phyloP scores from a whole-genome alignment of 495 filamentous ascomycete species.

The Geoglossum glabrum region DNA sequence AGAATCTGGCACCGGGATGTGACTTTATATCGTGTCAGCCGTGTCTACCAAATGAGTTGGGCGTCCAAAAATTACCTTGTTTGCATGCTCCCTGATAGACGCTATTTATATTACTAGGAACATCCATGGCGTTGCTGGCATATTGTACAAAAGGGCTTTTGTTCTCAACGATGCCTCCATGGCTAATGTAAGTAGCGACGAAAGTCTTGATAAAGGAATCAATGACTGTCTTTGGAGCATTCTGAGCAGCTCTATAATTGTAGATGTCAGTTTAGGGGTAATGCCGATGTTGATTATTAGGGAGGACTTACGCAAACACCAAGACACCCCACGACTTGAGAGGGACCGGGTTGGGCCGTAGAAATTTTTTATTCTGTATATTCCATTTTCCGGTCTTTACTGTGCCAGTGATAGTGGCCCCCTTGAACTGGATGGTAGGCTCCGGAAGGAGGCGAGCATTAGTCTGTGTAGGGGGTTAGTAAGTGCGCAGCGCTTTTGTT shows the following conservation, averaged over 20 bases:
- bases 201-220: slow-evolving; percentile 39
- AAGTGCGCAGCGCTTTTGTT: background rate
- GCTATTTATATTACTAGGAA: background rate
- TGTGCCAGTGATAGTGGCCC: slow-evolving; percentile 30
- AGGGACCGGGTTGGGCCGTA: slow-evolving; percentile 30
- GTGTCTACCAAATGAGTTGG: background rate
- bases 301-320: slow-evolving; percentile 18
- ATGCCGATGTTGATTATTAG: background rate
- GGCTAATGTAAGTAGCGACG: slow-evolving; percentile 36
- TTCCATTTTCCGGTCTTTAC: slow-evolving; percentile 59
- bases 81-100: background rate
- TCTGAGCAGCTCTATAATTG: slow-evolving; percentile 11
- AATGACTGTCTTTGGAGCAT: slow-evolving; percentile 23
- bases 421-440: slow-evolving; percentile 46
- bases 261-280: background rate
- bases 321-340: slow-evolving; percentile 56
- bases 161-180: slow-evolving; percentile 45
- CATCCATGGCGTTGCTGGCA: background rate
- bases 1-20: slow-evolving; percentile 16
- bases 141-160: slow-evolving; percentile 12
- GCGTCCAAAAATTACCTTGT: slow-evolving; percentile 9
- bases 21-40: background rate
- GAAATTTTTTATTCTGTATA: slow-evolving; percentile 58
- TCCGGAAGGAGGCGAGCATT: slow-evolving; percentile 50
- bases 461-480: slow-evolving; percentile 18